Conservation (phyloP, 805 yeast species). For the Candida nanaspora region DNA sequence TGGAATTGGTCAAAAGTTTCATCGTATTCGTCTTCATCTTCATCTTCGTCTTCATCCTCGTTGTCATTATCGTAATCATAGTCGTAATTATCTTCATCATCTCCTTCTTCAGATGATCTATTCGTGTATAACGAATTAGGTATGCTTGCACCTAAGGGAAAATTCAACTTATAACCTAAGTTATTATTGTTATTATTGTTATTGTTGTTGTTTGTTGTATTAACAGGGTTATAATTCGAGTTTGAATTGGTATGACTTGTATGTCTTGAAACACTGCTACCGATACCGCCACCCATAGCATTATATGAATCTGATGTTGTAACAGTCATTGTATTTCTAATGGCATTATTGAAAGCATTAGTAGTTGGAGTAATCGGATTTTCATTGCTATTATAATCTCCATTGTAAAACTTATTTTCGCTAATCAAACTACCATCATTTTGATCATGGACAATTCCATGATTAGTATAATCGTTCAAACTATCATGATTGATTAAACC, state of each 20-base stretch:
- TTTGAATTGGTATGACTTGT: background rate
- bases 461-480: background rate
- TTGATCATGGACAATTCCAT: background rate
- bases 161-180: background rate
- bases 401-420: background rate
- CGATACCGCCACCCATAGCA: background rate
- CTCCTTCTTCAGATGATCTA: slow-evolving; percentile 1
- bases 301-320: background rate
- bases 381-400: background rate
- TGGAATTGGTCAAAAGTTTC: slow-evolving; percentile 2
- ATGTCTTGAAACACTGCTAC: background rate
- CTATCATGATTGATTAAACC: slow-evolving; percentile 1
- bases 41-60: background rate
- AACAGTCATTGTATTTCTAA: slow-evolving; percentile 1
- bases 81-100: background rate
- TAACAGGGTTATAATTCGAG: background rate
- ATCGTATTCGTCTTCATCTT: slow-evolving; percentile 8
- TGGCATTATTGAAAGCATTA: background rate
- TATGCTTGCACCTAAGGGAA: background rate
- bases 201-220: too few relatives aligned
- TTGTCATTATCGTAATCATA: background rate
- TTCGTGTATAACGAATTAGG: slow-evolving; percentile 10
- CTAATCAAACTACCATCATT: background rate
- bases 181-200: too few relatives aligned
- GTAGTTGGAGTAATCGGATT: background rate